Conservation (phyloP, 805 yeast genomes). For the Ogataea allantospora region DNA sequence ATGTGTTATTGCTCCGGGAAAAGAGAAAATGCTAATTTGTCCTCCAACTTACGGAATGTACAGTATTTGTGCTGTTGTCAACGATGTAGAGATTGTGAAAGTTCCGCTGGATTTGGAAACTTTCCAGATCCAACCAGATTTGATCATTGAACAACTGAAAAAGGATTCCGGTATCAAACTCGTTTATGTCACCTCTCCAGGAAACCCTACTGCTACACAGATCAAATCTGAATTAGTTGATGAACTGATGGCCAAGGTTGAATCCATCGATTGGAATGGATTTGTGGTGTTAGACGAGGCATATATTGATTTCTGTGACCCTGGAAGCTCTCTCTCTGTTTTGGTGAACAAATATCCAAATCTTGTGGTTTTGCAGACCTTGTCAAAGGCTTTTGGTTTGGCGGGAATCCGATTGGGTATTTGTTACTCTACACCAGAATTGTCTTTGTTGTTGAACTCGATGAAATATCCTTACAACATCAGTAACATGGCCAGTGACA, state of each 20-base stretch:
- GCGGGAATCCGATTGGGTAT: constrained; percentile 93
- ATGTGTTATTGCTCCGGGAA: constrained; percentile 78
- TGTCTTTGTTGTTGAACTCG: constrained; percentile 72
- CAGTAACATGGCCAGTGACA: constrained; percentile 71
- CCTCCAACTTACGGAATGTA: constrained; percentile 99
- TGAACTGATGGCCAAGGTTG: constrained; percentile 39
- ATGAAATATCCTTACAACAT: constrained; percentile 97
- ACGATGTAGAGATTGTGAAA: constrained; percentile 75
- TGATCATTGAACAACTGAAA: constrained; percentile 49
- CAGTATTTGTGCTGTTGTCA: constrained; percentile 82
- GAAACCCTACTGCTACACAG: constrained; percentile 86
- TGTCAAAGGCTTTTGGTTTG: constrained; percentile 92
- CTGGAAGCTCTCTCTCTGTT: constrained; percentile 70
- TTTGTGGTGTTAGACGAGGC: constrained; percentile 92
- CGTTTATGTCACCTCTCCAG: constrained; percentile 89
- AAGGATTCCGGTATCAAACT: constrained; percentile 67
- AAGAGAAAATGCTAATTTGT: constrained; percentile 77
- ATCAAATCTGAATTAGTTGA: constrained; percentile 50
- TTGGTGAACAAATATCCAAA: constrained; percentile 80
- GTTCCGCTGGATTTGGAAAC: constrained; percentile 69
- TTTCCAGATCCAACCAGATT: constrained; percentile 62
- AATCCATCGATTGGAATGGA: constrained; percentile 60
- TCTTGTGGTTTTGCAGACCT: constrained; percentile 83
- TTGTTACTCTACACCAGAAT: constrained; percentile 59
- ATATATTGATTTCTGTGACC: constrained; percentile 78